phyloP scores from a whole-genome alignment of 2,329 filamentous ascomycete genomes.

The Diaporthe eres region DNA sequence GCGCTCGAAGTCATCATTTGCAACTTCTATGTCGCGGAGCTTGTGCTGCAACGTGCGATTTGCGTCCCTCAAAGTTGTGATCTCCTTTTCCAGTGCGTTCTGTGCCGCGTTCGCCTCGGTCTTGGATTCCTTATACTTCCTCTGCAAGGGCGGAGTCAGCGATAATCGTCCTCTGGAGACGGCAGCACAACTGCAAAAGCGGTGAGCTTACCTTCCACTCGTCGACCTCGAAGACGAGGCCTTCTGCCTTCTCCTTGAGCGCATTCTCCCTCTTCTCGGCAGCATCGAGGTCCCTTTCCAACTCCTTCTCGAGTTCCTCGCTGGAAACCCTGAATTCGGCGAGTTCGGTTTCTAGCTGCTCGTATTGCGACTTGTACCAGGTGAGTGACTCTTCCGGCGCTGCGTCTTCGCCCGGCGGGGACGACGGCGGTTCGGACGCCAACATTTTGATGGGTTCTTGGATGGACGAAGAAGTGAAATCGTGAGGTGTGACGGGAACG shows the following conservation, averaged over 20 bases:
- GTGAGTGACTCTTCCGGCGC: constrained; percentile 81
- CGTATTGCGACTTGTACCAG: constrained; percentile 98
- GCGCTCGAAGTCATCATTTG: constrained; percentile 97
- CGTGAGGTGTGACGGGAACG: constrained; percentile 35
- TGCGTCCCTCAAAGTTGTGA: constrained; percentile 88
- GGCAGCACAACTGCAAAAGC: constrained; percentile 13
- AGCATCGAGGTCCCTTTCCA: constrained; percentile 96
- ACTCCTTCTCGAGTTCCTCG: constrained; percentile 91
- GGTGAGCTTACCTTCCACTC: constrained; percentile 89
- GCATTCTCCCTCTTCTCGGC: constrained; percentile 93
- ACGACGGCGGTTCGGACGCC: constrained; percentile 69
- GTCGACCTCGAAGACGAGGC: constrained; percentile 88
- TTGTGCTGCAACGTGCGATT: constrained; percentile 86
- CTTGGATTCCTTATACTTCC: constrained; percentile 97
- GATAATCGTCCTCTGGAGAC: constrained; percentile 14
- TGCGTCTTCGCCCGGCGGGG: constrained; percentile 69
- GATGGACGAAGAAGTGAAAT: constrained; percentile 21
- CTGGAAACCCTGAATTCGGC: constrained; percentile 95
- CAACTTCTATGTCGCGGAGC: constrained; percentile 95
- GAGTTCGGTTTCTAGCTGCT: constrained; percentile 90
- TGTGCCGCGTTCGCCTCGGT: constrained; percentile 88
- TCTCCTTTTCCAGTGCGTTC: constrained; percentile 91
- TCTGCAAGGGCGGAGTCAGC: constrained; percentile 63
- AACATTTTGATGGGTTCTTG: constrained; percentile 57
- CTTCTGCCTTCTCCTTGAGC: constrained; percentile 89